Evolutionary conservation across 2,329 filamentous ascomycete species (phyloP), one percentile per base, ranked within the genome.

Genomic region (Hirsutella rhossiliensis): DNA sequence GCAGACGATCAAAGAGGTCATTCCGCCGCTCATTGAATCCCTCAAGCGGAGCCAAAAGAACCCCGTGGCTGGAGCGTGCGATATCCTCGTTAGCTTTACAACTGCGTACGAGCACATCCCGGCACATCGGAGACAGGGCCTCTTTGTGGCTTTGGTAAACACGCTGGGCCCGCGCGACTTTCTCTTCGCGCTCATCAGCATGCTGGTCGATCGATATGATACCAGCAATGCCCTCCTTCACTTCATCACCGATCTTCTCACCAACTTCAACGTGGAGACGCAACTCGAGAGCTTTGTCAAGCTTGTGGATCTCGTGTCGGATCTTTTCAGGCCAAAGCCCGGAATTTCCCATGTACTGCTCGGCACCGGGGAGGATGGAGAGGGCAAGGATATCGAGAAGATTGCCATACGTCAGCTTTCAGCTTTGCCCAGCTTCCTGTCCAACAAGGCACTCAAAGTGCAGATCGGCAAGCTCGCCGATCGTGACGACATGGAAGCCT

Each of bases 41-140:
- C 73, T 98, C 47, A 80, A 85, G 43, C 84, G 84, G 57, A 85
- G 87, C 54, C 82, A 86, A 53, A 82, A 87, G 54, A 79, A 79
- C 51, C 73, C 87, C 31, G 77, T 95, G 19, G 82, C 81, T 30
- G 87, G 88, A 38, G 87, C 88, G 8, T 85, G 88, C 1, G 88
- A 95, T 55, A 76, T 98, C 40, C 73, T 98, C n/a, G 74, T 94
- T 37, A 97, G 89, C 67, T 98, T 98, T 59, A 90, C 88, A 17
- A 88, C 89, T 8, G 92, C 94, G 1, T 98, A 94, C 61, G 89
- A 96, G 60, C 92, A 98, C 59, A 89, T 98, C 50, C 92, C 92
- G 5, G 76, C 82, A 9, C 89, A 96, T 61, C 78, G 92, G 45
- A 80, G 88, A 51, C 77, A 86, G 28, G 80, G 81, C 36, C 69